Percentiles rank a stretch among this genome's conserved stretches.
Evolutionary conservation across 257 asterid genomes (phyloP).

Genomic region (Marsdenia floribunda): DNA sequence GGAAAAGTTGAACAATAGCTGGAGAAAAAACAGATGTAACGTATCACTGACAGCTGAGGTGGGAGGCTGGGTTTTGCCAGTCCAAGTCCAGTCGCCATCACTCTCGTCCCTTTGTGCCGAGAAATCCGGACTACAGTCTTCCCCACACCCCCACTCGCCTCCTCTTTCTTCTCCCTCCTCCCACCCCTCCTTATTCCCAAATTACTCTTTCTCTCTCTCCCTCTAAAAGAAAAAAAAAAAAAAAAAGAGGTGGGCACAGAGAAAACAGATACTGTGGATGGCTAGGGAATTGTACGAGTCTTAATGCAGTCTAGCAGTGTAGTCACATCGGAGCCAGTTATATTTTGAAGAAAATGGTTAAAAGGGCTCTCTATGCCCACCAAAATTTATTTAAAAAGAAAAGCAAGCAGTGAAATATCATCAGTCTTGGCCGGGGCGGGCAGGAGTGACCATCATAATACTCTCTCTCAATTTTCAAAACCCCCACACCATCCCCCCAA

Average conservation of each 20-base stretch:
- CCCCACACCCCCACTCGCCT: constrained; percentile 2
- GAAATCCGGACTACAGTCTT: constrained; percentile 90
- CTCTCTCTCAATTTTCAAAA: constrained; percentile 6
- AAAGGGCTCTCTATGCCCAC: constrained; percentile 13
- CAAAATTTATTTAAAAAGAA: constrained; percentile 7
- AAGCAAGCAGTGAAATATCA: constrained; percentile 26
- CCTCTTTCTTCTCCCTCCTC: too few species aligned
- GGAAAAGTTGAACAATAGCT: neutral
- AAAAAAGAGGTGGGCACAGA: neutral
- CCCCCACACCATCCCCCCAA: too few species aligned
- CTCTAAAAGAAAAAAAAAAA: too few species aligned
- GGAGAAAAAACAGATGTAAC: constrained; percentile 61
- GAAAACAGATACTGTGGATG: neutral
- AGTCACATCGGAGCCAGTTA: constrained; percentile 43
- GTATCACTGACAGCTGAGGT: constrained; percentile 60
- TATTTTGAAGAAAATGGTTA: constrained; percentile 41
- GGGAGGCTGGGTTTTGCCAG: constrained; percentile 24
- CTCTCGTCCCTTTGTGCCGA: constrained; percentile 78
- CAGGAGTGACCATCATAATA: constrained; percentile 22
- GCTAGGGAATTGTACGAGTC: neutral
- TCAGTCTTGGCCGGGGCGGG: neutral
- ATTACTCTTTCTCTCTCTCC: too few species aligned
- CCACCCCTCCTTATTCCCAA: too few species aligned
- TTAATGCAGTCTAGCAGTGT: constrained; percentile 25
- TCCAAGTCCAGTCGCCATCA: constrained; percentile 60